A percentile compares a stretch with the other conserved stretches of the same genome.
Conservation (phyloP, 805 yeast species). For the Wickerhamiella australiensis region DNA sequence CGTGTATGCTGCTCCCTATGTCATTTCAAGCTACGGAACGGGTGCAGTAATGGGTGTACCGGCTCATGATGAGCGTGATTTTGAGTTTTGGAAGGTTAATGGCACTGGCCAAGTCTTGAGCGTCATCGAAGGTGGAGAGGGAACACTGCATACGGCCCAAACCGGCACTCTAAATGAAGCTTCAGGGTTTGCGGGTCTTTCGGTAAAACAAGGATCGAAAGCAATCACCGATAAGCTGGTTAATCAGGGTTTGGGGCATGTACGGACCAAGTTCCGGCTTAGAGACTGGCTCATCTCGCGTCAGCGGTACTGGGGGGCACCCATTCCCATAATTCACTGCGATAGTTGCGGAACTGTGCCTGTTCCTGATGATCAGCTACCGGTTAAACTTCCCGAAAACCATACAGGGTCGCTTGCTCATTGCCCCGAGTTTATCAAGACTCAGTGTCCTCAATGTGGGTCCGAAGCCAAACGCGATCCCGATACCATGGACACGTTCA, state of each 20-base stretch:
- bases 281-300: constrained; percentile 93
- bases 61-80: constrained; percentile 80
- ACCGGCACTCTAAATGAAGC: constrained; percentile 39
- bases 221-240: constrained; percentile 36
- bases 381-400: constrained; percentile 61
- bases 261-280: constrained; percentile 45
- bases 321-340: constrained; percentile 91
- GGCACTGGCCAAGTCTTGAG: constrained; percentile 10
- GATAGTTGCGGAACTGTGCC: constrained; percentile 77
- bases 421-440: constrained; percentile 54
- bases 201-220: constrained; percentile 39
- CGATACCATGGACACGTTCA: constrained; percentile 97
- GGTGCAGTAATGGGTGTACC: constrained; percentile 99
- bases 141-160: constrained; percentile 20
- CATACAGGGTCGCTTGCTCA: constrained; percentile 56
- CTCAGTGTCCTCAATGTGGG: constrained; percentile 68
- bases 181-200: constrained; percentile 42
- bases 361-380: constrained; percentile 78
- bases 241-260: constrained; percentile 33
- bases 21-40: constrained; percentile 66
- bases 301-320: constrained; percentile 98
- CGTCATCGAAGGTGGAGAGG: constrained; percentile 6
- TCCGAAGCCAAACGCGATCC: constrained; percentile 72
- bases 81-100: constrained; percentile 62
- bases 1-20: constrained; percentile 84